A percentile compares a stretch with the other conserved stretches of the same genome.
phyloP scores from a whole-genome alignment of 305 asterid genomes.

The Fraxinus dipetala region DNA sequence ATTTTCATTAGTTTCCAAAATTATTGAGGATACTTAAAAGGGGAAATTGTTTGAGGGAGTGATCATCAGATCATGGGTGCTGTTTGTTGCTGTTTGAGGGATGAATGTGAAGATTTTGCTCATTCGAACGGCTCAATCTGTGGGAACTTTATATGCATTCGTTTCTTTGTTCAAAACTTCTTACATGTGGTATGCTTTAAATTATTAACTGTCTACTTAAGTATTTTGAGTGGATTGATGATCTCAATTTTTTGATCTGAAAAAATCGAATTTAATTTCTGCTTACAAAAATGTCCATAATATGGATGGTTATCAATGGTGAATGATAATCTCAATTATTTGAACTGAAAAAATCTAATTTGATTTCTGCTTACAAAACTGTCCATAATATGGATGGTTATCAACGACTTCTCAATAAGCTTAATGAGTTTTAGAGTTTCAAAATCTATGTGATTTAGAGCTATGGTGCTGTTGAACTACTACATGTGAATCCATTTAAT shows the following conservation, averaged over 20 bases:
- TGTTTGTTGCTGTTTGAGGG: conserved; percentile 80
- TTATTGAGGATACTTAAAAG: conserved; percentile 23
- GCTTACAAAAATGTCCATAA: conserved; percentile 5
- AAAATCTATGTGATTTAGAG: background rate
- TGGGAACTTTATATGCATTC: conserved; percentile 66
- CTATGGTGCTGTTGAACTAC: background rate
- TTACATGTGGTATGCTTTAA: conserved; percentile 55
- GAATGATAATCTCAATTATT: background rate
- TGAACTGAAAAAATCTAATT: background rate
- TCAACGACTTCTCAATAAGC: background rate
- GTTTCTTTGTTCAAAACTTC: conserved; percentile 59
- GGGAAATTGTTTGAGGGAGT: conserved; percentile 21
- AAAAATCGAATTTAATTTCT: background rate
- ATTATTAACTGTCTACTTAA: conserved; percentile 1
- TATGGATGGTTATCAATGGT: background rate
- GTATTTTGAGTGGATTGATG: background rate
- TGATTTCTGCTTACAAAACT: conserved; percentile 12
- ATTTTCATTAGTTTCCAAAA: conserved; percentile 10
- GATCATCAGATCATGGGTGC: conserved; percentile 58
- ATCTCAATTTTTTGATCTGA: background rate
- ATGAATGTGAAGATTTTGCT: conserved; percentile 65
- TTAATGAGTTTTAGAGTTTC: background rate
- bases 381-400: background rate
- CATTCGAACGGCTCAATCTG: conserved; percentile 61
- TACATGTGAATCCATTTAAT: background rate